Base-by-base conservation (phyloP, 139 green algal species). In the Spirogloea muscicola region DNA sequence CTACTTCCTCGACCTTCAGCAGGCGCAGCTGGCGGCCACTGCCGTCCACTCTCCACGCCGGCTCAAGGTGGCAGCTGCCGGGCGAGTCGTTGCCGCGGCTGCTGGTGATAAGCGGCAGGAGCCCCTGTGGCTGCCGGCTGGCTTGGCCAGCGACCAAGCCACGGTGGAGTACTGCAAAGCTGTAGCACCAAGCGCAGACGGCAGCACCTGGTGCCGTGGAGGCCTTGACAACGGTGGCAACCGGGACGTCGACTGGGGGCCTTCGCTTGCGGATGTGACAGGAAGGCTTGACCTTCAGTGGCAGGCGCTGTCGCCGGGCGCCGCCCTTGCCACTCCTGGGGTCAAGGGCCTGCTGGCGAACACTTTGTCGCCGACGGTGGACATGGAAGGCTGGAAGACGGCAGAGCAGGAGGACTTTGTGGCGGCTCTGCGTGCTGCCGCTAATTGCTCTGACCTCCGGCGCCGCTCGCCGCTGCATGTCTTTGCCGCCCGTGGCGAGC, bases 391-490 rank as follows among this genome's bases (percentile, higher is more conserved):
- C 38, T 1, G 37, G 1, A 31, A n/a, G 33, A n/a, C 25, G 0
- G 13, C 31, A 3, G 6, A 31, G 1, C 42, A 68, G 1, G 21
- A 16, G 3, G 58, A 84, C 21, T 25, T 76, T 0, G 9, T 13
- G 4, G 55, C 81, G 51, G 80, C 80, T 1, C 44, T 94, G 55
- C 21, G 74, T 13, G 86, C 82, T 37, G 88, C 87, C 0, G 86
- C 78, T 36, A 91, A 89, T 69, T 93, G 86, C 80, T 93, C 86
- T 18, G 85, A 74, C 21, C 58, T 55, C 2, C 69, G 39, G 0
- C 83, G 89, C 9, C 42, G 74, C 33, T 91, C 91, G 0, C 85
- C 91, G 16, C 66, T 96, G 68, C 91, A 96, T 60, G 51, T 65
- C 1, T 89, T 89, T 0, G 86, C 84, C 0, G 85, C 88, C 44